phyloP scores from a whole-genome alignment of 352 stramenopile species.

The Pythium pectinolyticum region DNA sequence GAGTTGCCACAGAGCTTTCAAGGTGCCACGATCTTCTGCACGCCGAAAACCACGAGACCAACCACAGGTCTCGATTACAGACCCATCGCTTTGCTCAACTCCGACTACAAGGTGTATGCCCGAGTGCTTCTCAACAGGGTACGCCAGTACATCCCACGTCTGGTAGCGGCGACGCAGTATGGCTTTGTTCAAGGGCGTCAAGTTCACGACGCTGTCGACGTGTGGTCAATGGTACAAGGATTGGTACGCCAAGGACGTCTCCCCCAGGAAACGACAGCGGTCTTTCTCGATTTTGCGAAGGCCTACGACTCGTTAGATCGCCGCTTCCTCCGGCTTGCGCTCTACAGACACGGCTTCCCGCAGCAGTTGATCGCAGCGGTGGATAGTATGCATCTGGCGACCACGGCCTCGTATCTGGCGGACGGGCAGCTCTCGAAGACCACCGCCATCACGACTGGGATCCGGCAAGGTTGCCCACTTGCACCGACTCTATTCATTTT shows the following conservation, averaged over 20 bases:
- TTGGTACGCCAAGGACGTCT: not conserved
- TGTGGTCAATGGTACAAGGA: conserved; percentile 6
- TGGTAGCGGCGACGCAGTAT: not conserved
- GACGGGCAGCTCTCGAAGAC: not conserved
- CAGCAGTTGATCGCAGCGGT: not conserved
- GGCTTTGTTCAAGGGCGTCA: conserved; percentile 9
- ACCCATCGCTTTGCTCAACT: conserved; percentile 5
- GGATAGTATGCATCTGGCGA: conserved; percentile 5
- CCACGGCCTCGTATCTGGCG: not conserved
- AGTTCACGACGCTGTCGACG: conserved; percentile 11
- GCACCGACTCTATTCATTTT: conserved; percentile 8
- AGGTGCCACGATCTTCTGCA: conserved; percentile 1
- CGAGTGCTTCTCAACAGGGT: not conserved
- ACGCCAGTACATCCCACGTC: not conserved
- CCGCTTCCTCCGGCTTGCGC: not conserved
- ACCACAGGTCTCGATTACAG: conserved; percentile 6
- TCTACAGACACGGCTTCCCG: not conserved
- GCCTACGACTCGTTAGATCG: conserved; percentile 15
- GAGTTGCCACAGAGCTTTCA: conserved; percentile 5
- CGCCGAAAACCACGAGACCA: not conserved
- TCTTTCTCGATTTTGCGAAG: conserved; percentile 13
- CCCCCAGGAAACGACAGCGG: not conserved
- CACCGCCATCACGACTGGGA: not conserved
- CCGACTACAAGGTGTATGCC: conserved; percentile 22
- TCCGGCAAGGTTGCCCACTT: conserved; percentile 13